These are phyloP conservation scores for Cutaneotrichosporon cutaneum DNA, from an alignment of 1,284 basidiomycete genomes.

Conservation along the genomic window DNA sequence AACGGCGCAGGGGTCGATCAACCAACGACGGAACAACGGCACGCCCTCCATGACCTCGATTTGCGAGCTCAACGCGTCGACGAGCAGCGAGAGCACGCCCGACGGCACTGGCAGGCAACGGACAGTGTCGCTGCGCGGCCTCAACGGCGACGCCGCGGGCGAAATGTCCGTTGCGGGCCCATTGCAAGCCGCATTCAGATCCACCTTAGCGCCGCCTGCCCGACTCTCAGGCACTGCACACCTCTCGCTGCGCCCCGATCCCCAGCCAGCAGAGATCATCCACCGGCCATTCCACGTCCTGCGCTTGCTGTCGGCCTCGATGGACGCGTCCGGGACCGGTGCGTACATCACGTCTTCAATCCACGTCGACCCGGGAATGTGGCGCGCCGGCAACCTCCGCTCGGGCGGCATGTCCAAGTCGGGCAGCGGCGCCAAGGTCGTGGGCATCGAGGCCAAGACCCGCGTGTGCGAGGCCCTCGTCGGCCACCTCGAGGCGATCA, in stretches of 20 bases:
- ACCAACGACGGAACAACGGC: constrained; percentile 34
- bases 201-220: constrained; percentile 22
- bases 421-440: constrained; percentile 58
- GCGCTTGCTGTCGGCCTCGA: constrained; percentile 72
- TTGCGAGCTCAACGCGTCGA: constrained; percentile 19
- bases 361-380: constrained; percentile 84
- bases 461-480: constrained; percentile 35
- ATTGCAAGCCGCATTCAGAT: constrained; percentile 15
- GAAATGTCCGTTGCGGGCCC: constrained; percentile 6
- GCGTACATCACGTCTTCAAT: constrained; percentile 83
- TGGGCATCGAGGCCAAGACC: constrained; percentile 39
- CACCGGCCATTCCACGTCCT: constrained; percentile 89
- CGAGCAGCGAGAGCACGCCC: constrained; percentile 5
- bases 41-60: constrained; percentile 22
- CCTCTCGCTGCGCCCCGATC: constrained; percentile 40
- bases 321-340: constrained; percentile 71
- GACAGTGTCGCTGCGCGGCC: constrained; percentile 9
- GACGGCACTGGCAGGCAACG: constrained; percentile 15
- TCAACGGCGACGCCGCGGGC: constrained; percentile 11
- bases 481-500: constrained; percentile 33
- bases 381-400: constrained; percentile 55
- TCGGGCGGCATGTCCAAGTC: constrained; percentile 58
- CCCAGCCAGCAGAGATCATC: constrained; percentile 64
- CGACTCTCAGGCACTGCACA: constrained; percentile 26
- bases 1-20: constrained; percentile 41